Percentiles rank a stretch among this genome's conserved stretches.
phyloP scores from a whole-genome alignment of 2,329 filamentous ascomycete genomes.

The Chalara sp. region DNA sequence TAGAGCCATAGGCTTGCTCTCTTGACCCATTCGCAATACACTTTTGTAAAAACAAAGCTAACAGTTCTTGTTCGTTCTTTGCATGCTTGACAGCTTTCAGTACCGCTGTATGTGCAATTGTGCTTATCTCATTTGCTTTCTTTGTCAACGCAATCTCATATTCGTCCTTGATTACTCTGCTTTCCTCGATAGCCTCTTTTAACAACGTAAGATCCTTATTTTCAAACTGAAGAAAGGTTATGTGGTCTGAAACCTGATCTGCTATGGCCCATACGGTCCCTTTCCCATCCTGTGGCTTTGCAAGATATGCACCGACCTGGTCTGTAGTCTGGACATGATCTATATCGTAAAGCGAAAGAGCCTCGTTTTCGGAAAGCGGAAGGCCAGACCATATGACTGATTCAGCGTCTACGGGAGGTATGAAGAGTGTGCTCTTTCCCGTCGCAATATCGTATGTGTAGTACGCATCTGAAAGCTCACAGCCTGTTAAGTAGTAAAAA shows the following conservation, averaged over 20 bases:
- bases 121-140: constrained; percentile 65
- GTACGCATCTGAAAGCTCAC: constrained; percentile 69
- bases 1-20: constrained; percentile 82
- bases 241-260: constrained; percentile 65
- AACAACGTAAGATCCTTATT: constrained; percentile 50
- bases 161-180: constrained; percentile 65
- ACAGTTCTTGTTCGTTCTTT: constrained; percentile 74
- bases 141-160: constrained; percentile 68
- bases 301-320: constrained; percentile 64
- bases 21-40: constrained; percentile 71
- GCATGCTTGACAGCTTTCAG: constrained; percentile 55
- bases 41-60: constrained; percentile 70
- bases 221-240: constrained; percentile 66
- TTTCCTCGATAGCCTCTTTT: constrained; percentile 60
- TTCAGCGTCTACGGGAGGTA: constrained; percentile 82
- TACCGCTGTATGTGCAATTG: constrained; percentile 58
- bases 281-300: constrained; percentile 31
- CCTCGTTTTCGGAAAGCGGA: constrained; percentile 70
- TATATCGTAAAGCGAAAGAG: constrained; percentile 70
- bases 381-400: constrained; percentile 91
- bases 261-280: constrained; percentile 68
- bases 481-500: constrained; percentile 94
- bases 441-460: constrained; percentile 73
- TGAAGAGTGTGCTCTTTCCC: constrained; percentile 75
- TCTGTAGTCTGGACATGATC: constrained; percentile 68